phyloP scores from a whole-genome alignment of 1,284 basidiomycete species.

The Xerocomus minutiporus region DNA sequence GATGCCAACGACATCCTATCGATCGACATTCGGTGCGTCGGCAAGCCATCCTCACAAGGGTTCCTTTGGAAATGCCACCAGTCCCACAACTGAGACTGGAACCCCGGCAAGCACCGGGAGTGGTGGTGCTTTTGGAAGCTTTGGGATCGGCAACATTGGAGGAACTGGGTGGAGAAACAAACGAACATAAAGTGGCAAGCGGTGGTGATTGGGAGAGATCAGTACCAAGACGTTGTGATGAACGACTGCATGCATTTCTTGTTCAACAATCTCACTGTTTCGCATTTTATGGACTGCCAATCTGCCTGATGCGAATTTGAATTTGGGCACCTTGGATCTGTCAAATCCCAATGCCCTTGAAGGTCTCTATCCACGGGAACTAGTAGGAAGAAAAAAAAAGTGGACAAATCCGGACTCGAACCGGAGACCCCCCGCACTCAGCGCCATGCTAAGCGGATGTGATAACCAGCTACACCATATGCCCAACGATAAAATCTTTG shows the following conservation, averaged over 20 bases:
- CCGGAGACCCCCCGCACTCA: conserved; percentile 38
- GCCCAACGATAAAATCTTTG: conserved; percentile 22
- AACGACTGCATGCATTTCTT: conserved; percentile 12
- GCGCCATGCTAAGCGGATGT: conserved; percentile 43
- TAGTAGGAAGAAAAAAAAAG: neutral
- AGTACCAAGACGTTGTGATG: conserved; percentile 5
- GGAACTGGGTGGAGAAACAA: conserved; percentile 27
- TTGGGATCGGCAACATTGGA: conserved; percentile 43
- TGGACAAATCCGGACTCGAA: conserved; percentile 40
- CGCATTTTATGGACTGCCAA: neutral
- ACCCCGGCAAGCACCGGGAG: conserved; percentile 16
- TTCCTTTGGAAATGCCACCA: conserved; percentile 16
- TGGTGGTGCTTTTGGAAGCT: conserved; percentile 47
- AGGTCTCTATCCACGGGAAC: too few species aligned
- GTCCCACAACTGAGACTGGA: conserved; percentile 24
- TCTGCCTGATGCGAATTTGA: neutral
- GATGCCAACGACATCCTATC: conserved; percentile 58
- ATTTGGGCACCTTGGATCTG: too few species aligned
- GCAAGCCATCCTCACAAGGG: conserved; percentile 21
- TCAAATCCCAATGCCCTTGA: too few species aligned
- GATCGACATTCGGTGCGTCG: conserved; percentile 51
- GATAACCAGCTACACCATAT: conserved; percentile 50
- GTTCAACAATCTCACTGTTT: conserved; percentile 10
- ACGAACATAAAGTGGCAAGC: conserved; percentile 18
- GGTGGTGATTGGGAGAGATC: neutral